phyloP scores from a whole-genome alignment of 768 basidiomycete species.

The Rhizopogon salebrosus region DNA sequence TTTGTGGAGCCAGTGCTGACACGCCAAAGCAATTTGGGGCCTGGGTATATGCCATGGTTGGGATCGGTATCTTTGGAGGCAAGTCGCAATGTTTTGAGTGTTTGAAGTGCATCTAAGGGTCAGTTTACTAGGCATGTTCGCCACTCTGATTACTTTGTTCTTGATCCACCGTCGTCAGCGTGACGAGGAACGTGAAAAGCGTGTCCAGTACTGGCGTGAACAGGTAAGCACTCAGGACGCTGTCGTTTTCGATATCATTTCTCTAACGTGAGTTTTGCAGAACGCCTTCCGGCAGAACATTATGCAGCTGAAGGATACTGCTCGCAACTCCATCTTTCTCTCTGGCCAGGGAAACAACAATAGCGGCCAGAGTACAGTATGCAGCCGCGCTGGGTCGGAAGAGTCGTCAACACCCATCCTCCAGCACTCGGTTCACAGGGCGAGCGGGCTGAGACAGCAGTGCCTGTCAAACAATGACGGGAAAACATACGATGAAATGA shows the following conservation, averaged over 20 bases:
- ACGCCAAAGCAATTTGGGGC: slow-evolving; percentile 55
- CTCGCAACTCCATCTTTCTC: slow-evolving; percentile 58
- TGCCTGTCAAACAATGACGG: slow-evolving; percentile 41
- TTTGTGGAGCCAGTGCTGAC: slow-evolving; percentile 60
- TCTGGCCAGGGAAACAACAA: slow-evolving; percentile 38
- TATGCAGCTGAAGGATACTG: slow-evolving; percentile 72
- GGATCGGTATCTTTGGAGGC: slow-evolving; percentile 70
- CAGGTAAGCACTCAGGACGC: slow-evolving; percentile 42
- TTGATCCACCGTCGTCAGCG: slow-evolving; percentile 68
- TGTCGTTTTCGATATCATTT: not conserved
- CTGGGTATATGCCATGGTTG: slow-evolving; percentile 73
- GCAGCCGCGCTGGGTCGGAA: slow-evolving; percentile 44
- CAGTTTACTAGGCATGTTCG: slow-evolving; percentile 58
- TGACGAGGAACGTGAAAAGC: slow-evolving; percentile 73
- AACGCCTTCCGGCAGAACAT: slow-evolving; percentile 80
- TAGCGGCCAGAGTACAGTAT: slow-evolving; percentile 46
- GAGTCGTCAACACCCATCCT: slow-evolving; percentile 54
- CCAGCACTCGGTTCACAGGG: slow-evolving; percentile 33
- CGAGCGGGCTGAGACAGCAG: slow-evolving; percentile 54
- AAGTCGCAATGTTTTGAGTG: slow-evolving; percentile 15
- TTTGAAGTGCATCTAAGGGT: not conserved
- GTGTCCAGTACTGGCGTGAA: slow-evolving; percentile 86
- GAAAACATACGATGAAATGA: slow-evolving; percentile 44
- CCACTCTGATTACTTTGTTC: slow-evolving; percentile 63
- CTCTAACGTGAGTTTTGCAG: slow-evolving; percentile 26